These are phyloP conservation scores for Suillus subalutaceus DNA, from an alignment of 768 basidiomycete genomes.

Conservation along the genomic window DNA sequence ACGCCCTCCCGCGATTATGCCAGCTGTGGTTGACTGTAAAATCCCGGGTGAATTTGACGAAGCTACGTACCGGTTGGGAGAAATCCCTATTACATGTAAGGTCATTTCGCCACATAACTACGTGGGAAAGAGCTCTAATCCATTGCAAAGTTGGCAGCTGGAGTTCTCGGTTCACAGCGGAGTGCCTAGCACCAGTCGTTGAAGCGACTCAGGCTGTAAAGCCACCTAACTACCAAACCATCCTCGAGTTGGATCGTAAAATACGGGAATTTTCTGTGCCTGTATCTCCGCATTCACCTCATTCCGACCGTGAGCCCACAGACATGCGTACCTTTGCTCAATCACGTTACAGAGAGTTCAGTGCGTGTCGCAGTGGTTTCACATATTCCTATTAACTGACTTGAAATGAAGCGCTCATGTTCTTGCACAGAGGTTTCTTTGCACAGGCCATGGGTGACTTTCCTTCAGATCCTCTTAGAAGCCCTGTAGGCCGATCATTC, in stretches of 20 bases:
- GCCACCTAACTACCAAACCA: slow-evolving; percentile 46
- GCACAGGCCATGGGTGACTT: slow-evolving; percentile 55
- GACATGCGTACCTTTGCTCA: slow-evolving; percentile 46
- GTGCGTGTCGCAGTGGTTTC: slow-evolving; percentile 28
- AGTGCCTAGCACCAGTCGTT: slow-evolving; percentile 48
- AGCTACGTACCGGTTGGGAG: slow-evolving; percentile 42
- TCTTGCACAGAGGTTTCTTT: slow-evolving; percentile 60
- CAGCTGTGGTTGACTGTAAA: slow-evolving; percentile 47
- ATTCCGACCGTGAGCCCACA: slow-evolving; percentile 35
- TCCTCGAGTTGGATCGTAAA: slow-evolving; percentile 54
- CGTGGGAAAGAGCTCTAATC: slow-evolving; percentile 6
- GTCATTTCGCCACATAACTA: slow-evolving; percentile 10
- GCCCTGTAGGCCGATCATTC: slow-evolving; percentile 54
- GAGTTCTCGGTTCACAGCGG: slow-evolving; percentile 43
- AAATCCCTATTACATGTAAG: slow-evolving; percentile 49
- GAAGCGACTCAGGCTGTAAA: slow-evolving; percentile 44
- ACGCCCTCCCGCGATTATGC: slow-evolving; percentile 48
- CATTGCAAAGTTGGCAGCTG: slow-evolving; percentile 46
- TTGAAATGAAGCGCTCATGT: slow-evolving; percentile 47
- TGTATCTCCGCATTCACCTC: slow-evolving; percentile 18
- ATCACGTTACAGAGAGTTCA: slow-evolving; percentile 48
- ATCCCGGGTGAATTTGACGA: slow-evolving; percentile 52
- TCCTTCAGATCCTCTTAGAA: slow-evolving; percentile 48
- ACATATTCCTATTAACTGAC: slow-evolving; percentile 7
- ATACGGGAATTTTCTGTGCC: slow-evolving; percentile 43